Base-by-base conservation (phyloP, 2,329 filamentous ascomycete genomes). In the Diaporthe citri region DNA sequence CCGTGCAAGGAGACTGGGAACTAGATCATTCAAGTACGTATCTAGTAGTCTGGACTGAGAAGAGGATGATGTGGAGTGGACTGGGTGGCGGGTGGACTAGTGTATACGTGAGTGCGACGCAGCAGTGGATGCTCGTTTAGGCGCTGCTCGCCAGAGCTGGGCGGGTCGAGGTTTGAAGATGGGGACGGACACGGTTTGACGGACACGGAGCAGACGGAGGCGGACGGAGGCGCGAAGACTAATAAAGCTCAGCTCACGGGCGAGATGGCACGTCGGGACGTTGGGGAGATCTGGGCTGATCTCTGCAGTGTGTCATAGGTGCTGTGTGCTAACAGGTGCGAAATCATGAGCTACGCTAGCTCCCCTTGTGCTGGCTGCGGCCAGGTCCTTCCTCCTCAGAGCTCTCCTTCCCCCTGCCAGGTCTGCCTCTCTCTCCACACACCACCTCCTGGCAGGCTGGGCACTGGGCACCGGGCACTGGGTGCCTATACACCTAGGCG, bases 11-110 rank as follows among this genome's bases (percentile, higher is more conserved):
- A 56, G 48, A 64, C 46, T 22, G 25, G 57, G 64, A 41, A 55
- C 59, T 72, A 72, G 46, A 72, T 57, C 56, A 72, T 72, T 52
- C 64, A 52, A 67, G 64, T 52, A 52, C 22, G 31, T 67, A 55
- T 15, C 46, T 46, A 60, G 36, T n/a, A 25, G 57, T 17, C 22
- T 31, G 31, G 28, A 28, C 52, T 55, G 52, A 31, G 51, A 6
- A 31, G 25, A 31, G 52, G 52, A 13, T 17, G 52, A 55, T 55
- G 52, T 52, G 34, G 57, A 28, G 22, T 52, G 64, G 15, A 22
- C 15, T 43, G 57, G 4, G 31, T n/a, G 31, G 43, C 43, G 31
- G 46, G 64, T 34, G 20, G n/a, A n/a, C 10, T 28, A n/a, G n/a
- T 20, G 22, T 52, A 13, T 52, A 43, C 9, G 28, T 25, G 62